Evolutionary conservation across 495 filamentous ascomycete genomes (phyloP), one percentile per base, ranked within the genome.

Genomic region (Wilcoxina mikolae): DNA sequence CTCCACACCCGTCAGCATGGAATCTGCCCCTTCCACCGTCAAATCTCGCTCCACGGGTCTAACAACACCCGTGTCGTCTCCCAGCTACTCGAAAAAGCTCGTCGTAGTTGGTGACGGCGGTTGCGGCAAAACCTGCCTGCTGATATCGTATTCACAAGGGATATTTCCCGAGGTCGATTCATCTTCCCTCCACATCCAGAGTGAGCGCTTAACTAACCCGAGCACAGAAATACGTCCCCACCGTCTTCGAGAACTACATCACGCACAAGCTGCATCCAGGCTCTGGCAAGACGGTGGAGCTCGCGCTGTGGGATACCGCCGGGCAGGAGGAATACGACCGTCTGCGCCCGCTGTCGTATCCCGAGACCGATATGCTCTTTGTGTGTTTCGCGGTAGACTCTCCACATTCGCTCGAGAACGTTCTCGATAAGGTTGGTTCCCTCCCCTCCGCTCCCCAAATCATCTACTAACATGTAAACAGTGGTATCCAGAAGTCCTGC

Each of bases 331-430:
- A 96, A 72, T 98, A 98, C 68, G 91, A 98, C 68, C 83, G 91
- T 59, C 73, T 98, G 57, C 82, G 91, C 56, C 91, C 91, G 28
- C 79, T 98, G 26, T 95, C 90, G 27, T 98, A 98, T 68, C 91
- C 91, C 1, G 91, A 96, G 69, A 98, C 91, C 20, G 93, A 98
- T 67, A 79, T 98, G 15, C 76, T 96, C 38, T 95, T 98, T 68
- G 91, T 98, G 60, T 98, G 91, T 75, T 98, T 98, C 72, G 93
- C 93, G 54, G 93, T 98, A 58, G 91, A 98, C 72, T 98, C 93
- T 68, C 91, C 91, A 17, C 94, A 94, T 65, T 96, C 91, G 7
- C 72, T 98, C 44, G 91, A 98, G 60, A 98, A 98, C 65, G 91
- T 98, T 51, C 83, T 96, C 74, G 91, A 98, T 72, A 98, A 98